Evolutionary conservation across 2,329 filamentous ascomycete genomes (phyloP), one percentile per base, ranked within the genome.

Genomic region (Fusarium protoensiforme): DNA sequence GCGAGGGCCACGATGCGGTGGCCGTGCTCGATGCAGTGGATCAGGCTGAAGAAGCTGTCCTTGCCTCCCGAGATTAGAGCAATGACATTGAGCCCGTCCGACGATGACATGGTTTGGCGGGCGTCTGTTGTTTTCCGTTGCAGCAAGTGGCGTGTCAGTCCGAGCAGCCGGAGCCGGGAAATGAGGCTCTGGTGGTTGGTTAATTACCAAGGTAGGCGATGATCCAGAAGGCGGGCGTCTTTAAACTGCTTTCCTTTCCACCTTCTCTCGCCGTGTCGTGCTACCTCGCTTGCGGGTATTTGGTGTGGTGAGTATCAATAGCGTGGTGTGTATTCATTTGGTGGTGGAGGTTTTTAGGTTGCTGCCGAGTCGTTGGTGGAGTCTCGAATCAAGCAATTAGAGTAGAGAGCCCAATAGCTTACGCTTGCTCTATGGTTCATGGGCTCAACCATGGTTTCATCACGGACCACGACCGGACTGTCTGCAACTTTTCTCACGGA

Each of bases 21-120:
- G 27, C 94, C 95, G 81, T 98, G 93, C 67, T 91, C 90, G 74
- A 94, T 87, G 83, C 95, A 98, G 85, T 99, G 96, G 67, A 98
- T 89, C 74, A 98, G 89, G 22, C 94, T 96, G 85, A 93, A 98
- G 82, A 99, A 92, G 74, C 96, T 98, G 85, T 99, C 96, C 84
- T 99, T 99, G 74, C 96, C 96, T 68, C 96, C 96, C 22, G 96
- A 99, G 73, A 99, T 92, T 71, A 99, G 87, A 58, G 94, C 96
- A 76, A 99, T 95, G 72, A 98, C 95, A 76, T 95, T 92, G 73
- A 92, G 84, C 70, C 83, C 81, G 71, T 85, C 83, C 67, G 80
- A 75, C 67, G 80, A 75, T 64, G 83, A 77, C 85, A 87, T 87
- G 76, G 54, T 72, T 64, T 46, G 20, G 53, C 53, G 46, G 66